phyloP scores from a whole-genome alignment of 352 stramenopile species.

The Pythium insidiosum region DNA sequence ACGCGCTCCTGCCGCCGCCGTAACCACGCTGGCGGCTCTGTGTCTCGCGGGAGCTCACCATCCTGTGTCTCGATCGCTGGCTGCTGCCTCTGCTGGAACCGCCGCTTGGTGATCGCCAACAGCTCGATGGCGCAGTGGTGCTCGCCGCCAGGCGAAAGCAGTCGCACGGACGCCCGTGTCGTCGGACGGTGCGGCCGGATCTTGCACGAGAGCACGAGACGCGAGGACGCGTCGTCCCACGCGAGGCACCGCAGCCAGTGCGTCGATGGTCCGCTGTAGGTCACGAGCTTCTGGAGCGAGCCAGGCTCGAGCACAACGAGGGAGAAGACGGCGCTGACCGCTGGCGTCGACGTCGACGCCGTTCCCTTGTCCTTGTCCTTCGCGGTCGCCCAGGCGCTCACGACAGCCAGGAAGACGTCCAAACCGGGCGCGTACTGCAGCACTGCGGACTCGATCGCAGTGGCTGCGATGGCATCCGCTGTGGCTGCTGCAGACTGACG shows the following conservation, averaged over 20 bases:
- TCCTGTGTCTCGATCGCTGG: background rate
- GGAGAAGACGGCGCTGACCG: slow-evolving; percentile 36
- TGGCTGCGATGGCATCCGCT: slow-evolving; percentile 2
- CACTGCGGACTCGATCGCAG: slow-evolving; percentile 11
- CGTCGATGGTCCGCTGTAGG: slow-evolving; percentile 29
- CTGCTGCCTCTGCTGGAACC: slow-evolving; percentile 5
- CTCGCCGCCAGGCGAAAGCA: slow-evolving; percentile 6
- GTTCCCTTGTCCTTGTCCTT: background rate
- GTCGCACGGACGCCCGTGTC: background rate
- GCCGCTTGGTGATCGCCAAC: slow-evolving; percentile 37
- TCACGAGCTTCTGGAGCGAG: slow-evolving; percentile 43
- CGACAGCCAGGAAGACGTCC: slow-evolving; percentile 65
- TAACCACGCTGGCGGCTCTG: background rate
- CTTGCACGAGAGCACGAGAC: slow-evolving; percentile 34
- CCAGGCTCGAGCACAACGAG: slow-evolving; percentile 59
- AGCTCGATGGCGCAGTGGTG: slow-evolving; percentile 41
- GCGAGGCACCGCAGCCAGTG: slow-evolving; percentile 34
- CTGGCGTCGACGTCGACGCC: background rate
- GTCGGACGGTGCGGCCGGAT: background rate
- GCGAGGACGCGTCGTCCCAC: slow-evolving; percentile 28
- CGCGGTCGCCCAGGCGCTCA: slow-evolving; percentile 15
- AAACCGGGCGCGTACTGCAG: slow-evolving; percentile 30
- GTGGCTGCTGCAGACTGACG: too few species aligned
- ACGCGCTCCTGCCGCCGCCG: slow-evolving; percentile 7
- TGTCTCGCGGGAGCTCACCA: background rate